These are phyloP conservation scores for Mycena maculata DNA, from an alignment of 768 basidiomycete species.

Conservation along the genomic window DNA sequence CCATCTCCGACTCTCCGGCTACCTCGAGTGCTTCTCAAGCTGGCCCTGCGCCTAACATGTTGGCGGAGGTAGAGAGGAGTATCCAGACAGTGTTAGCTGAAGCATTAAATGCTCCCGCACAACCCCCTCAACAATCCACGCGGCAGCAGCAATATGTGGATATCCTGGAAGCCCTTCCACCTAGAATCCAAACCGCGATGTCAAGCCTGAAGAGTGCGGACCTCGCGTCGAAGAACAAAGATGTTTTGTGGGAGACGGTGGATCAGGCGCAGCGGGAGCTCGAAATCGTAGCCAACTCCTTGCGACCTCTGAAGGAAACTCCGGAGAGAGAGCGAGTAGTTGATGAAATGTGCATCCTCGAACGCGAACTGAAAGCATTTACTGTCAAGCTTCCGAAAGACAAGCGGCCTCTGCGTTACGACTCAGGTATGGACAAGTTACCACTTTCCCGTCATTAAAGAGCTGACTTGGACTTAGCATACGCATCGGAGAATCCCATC, in stretches of 20 bases:
- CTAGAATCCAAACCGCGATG: neutral
- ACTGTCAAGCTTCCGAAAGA: constrained; percentile 1
- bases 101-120: neutral
- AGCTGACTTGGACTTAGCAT: constrained; percentile 3
- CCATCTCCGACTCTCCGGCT: neutral
- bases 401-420: neutral
- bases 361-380: neutral
- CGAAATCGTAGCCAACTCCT: neutral
- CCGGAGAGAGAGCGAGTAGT: neutral
- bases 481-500: constrained; percentile 1
- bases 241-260: constrained; percentile 4
- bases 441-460: neutral
- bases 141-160: neutral
- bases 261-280: neutral
- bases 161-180: neutral
- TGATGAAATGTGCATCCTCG: neutral
- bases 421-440: constrained; percentile 6
- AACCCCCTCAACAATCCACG: constrained; percentile 6
- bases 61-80: neutral
- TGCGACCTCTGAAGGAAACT: neutral
- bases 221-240: neutral
- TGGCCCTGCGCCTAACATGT: neutral
- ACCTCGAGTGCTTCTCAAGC: neutral
- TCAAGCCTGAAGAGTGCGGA: neutral
- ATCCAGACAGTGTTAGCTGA: neutral